These are phyloP conservation scores for Candida dubliniensis DNA, from an alignment of 1,139 yeast species.

Conservation along the genomic window DNA sequence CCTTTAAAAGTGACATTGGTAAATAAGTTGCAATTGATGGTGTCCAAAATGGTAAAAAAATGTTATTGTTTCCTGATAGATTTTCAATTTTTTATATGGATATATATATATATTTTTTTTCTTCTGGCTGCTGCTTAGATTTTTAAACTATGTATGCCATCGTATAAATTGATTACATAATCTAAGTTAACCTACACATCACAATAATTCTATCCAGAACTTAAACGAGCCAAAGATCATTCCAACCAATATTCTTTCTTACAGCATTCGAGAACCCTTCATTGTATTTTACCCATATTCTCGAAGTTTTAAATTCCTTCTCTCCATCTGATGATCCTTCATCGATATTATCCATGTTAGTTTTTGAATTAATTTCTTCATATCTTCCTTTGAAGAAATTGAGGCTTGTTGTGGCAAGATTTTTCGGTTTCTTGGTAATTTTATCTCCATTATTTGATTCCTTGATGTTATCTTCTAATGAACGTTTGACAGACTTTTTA, in stretches of 20 bases:
- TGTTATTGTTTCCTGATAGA: neutral
- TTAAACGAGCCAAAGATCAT: constrained; percentile 52
- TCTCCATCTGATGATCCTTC: constrained; percentile 9
- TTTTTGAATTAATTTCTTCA: constrained; percentile 29
- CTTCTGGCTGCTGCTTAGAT: neutral
- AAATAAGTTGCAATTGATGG: neutral
- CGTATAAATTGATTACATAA: neutral
- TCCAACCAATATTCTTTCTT: constrained; percentile 80
- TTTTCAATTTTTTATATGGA: neutral
- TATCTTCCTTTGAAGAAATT: constrained; percentile 44
- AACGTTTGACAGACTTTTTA: constrained; percentile 30
- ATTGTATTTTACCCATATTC: constrained; percentile 89
- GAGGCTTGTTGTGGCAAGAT: constrained; percentile 25
- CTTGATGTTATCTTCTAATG: constrained; percentile 15
- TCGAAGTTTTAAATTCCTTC: constrained; percentile 20
- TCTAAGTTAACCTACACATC: neutral
- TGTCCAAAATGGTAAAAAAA: neutral
- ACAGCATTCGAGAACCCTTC: constrained; percentile 97
- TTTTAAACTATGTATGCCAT: neutral
- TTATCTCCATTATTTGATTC: constrained; percentile 15
- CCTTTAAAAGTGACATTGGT: constrained; percentile 19
- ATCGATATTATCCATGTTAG: constrained; percentile 14
- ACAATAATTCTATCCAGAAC: neutral
- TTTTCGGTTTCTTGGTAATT: constrained; percentile 27
- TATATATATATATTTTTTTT: neutral